phyloP scores from a whole-genome alignment of 2,329 filamentous ascomycete species.

The Penicillium sp. region DNA sequence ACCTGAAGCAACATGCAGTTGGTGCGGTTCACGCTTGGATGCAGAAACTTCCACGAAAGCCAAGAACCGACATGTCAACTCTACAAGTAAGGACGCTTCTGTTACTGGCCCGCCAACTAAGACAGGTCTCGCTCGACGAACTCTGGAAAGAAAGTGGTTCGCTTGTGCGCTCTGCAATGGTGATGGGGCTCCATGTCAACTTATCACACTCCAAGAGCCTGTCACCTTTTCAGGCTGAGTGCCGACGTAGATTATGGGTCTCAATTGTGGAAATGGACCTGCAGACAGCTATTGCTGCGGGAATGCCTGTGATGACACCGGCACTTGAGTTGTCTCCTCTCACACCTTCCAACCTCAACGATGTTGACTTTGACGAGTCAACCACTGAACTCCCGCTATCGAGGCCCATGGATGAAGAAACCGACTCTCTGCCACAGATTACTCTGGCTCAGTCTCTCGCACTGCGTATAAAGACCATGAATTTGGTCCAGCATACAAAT shows the following conservation, averaged over 20 bases:
- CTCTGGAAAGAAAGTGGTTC: conserved; percentile 47
- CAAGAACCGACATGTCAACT: conserved; percentile 17
- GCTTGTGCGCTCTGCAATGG: conserved; percentile 34
- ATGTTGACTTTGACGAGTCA: conserved; percentile 43
- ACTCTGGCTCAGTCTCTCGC: conserved; percentile 15
- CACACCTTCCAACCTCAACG: conserved; percentile 42
- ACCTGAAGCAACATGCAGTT: conserved; percentile 15
- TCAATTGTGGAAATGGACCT: conserved; percentile 49
- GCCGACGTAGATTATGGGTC: conserved; percentile 38
- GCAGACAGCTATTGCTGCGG: conserved; percentile 39
- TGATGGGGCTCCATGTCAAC: conserved; percentile 46
- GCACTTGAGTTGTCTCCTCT: conserved; percentile 37
- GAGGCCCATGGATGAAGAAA: conserved; percentile 24
- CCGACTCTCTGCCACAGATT: conserved; percentile 14
- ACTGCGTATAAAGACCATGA: conserved; percentile 16
- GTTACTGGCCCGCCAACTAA: conserved; percentile 15
- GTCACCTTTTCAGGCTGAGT: conserved; percentile 35
- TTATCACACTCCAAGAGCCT: conserved; percentile 34
- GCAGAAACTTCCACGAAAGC: conserved; percentile 19
- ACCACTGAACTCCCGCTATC: conserved; percentile 27
- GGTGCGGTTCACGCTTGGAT: conserved; percentile 15
- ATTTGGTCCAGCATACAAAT: conserved; percentile 1
- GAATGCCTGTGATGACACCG: conserved; percentile 41
- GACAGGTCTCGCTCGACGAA: conserved; percentile 13
- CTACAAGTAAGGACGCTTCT: conserved; percentile 20